Evolutionary conservation across 768 basidiomycete species (phyloP).

Genomic region (Tremella mesenterica): DNA sequence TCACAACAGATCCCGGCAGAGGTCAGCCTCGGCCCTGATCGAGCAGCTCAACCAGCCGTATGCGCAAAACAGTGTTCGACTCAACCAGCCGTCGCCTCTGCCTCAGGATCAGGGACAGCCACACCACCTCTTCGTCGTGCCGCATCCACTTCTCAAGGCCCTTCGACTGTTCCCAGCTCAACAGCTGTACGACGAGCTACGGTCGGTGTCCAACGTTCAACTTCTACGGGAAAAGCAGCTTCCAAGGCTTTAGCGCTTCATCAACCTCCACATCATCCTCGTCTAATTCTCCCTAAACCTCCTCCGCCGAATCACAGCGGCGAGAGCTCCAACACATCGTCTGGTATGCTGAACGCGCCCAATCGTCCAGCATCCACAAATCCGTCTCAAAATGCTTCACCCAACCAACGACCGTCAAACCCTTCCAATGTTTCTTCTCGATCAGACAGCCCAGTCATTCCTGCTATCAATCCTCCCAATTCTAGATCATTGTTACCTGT

Average conservation of each 20-base stretch:
- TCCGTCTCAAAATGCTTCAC: slow-evolving; percentile 1
- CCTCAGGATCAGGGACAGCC: not conserved
- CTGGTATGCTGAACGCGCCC: not conserved
- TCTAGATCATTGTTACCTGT: too few relatives aligned
- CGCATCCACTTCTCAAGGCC: slow-evolving; percentile 9
- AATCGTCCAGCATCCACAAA: not conserved
- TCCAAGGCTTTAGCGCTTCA: slow-evolving; percentile 25
- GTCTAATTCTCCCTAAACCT: slow-evolving; percentile 26
- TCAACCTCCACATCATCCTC: slow-evolving; percentile 15
- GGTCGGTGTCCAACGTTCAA: slow-evolving; percentile 11
- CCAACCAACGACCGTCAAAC: slow-evolving; percentile 1
- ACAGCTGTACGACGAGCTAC: slow-evolving; percentile 18
- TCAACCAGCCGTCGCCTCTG: not conserved
- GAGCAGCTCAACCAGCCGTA: not conserved
- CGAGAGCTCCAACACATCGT: too few relatives aligned
- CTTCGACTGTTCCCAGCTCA: not conserved
- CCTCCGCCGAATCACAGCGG: too few relatives aligned
- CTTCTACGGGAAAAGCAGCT: slow-evolving; percentile 24
- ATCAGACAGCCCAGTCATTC: not conserved
- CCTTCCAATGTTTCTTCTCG: slow-evolving; percentile 6
- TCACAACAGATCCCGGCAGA: not conserved
- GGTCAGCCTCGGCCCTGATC: not conserved
- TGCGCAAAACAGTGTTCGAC: too few relatives aligned
- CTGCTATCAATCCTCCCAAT: not conserved
- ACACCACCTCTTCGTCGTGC: slow-evolving; percentile 9